Base-by-base conservation (phyloP, 2,329 filamentous ascomycete species). In the Nemania bipapillata region DNA sequence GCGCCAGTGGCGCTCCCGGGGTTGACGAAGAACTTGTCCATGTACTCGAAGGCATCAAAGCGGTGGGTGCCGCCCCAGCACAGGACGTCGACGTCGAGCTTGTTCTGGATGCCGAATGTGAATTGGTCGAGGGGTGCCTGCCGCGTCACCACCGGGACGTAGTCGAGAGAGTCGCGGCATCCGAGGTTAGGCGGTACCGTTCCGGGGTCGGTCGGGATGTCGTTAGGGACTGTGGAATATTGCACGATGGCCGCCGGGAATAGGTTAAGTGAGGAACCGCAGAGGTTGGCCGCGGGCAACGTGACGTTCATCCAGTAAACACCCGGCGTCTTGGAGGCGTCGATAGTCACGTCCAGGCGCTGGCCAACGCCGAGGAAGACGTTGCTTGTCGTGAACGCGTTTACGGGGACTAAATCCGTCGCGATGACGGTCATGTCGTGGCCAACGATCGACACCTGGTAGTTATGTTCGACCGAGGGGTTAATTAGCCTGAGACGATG, bases 21-120 rank as follows among this genome's bases (percentile, higher is more conserved):
- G 76, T 91, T 91, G 73, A 91, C 87, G 73, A 91, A 91, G 81
- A 91, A 91, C 83, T 91, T 91, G 83, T 90, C 89, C 86, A 90
- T 90, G 79, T 91, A 90, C 83, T 91, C 89, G 74, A 90, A 91
- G 65, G 89, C 89, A 80, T 91, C 89, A 79, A 91, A 91, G 72
- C 85, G 83, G 80, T 91, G 89, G 40, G 88, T 90, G 74, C 89
- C 89, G 70, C 88, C 89, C 85, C 86, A 91, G 83, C 89, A 91
- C 53, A 91, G 81, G 63, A 91, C 88, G 78, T 91, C 89, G 63
- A 91, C 89, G 73, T 91, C 89, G 67, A 91, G 82, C 75, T 88
- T 86, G 80, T 90, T 90, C 20, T 57, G 12, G 7, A 26, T 1
- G 32, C 32, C 50, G 1, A 59, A 28, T 9, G 56, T 37, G 56